Percentiles rank a stretch among this genome's conserved stretches.
phyloP scores from a whole-genome alignment of 306 rosid genomes.

The Lagenaria siceraria region DNA sequence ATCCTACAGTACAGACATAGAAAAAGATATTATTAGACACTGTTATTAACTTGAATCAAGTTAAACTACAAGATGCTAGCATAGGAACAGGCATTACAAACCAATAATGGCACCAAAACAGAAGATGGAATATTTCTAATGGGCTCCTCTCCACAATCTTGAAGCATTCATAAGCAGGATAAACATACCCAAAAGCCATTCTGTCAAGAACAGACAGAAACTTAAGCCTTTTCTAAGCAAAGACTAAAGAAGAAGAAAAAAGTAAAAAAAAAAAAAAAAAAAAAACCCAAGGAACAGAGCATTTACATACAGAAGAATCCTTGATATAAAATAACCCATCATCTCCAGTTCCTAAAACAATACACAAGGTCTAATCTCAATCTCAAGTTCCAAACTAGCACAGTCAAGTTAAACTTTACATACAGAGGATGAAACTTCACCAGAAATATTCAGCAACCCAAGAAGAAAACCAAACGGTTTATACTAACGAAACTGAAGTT shows the following conservation, averaged over 20 bases:
- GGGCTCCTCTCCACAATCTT: constrained; percentile 19
- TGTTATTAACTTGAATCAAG: background rate
- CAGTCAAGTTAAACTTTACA: background rate
- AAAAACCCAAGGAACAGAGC: background rate
- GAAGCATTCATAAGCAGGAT: constrained; percentile 36
- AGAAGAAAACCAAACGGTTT: background rate
- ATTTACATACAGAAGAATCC: constrained; percentile 14
- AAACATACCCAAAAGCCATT: constrained; percentile 32
- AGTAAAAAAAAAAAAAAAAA: no score
- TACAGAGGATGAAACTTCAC: background rate
- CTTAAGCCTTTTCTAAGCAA: background rate
- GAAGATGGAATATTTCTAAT: constrained; percentile 18
- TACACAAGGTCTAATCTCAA: background rate
- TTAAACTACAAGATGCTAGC: background rate
- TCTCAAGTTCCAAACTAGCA: background rate
- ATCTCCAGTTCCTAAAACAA: background rate
- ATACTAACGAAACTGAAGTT: background rate
- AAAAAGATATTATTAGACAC: background rate
- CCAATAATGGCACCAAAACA: constrained; percentile 32
- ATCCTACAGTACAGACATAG: constrained; percentile 13
- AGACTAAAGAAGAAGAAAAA: no score
- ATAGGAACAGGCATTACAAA: background rate
- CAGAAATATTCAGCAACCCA: background rate
- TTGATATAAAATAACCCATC: constrained; percentile 19
- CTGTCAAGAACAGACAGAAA: constrained; percentile 5